Evolutionary conservation across 495 filamentous ascomycete species (phyloP), one percentile per base, ranked within the genome.

Genomic region (Penicilliopsis zonata): DNA sequence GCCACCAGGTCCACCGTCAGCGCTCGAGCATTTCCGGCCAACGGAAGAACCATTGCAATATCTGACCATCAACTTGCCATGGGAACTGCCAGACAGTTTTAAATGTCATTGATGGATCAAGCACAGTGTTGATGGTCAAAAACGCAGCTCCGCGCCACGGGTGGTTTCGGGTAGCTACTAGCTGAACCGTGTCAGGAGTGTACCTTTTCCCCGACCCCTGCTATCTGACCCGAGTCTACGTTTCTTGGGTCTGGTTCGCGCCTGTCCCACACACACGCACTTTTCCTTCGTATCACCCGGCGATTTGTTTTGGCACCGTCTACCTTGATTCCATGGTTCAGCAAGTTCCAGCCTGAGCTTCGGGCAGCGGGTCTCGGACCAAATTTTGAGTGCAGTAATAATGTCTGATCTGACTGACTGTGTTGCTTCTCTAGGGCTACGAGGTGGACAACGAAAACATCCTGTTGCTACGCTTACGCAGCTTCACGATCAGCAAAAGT

Each of bases 401-500:
- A 20, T 38, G 18, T 30, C n/a, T n/a, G n/a, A n/a, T n/a, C 41
- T 43, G 36, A 44, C 37, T 43, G 32, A 32, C 21, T 22, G 28
- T 37, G 28, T 27, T 35, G 36, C 31, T n/a, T 42, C 22, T 38
- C 22, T 43, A 84, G 78, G 85, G 83, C 39, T 92, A 82, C 51
- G 63, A 70, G 18, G 59, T 69, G 9, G 75, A 82, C 33, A 77
- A 92, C 43, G 52, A 69, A 23, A 76, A 88, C 36, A 83, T 90
- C 43, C 66, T 74, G 25, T 64, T 92, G 34, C 61, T 92, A 30
- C 76, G 82, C 35, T 65, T 93, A 37, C 68, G 74, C 40, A 88
- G 76, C 50, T 90, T 75, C 47, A 85, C 79, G 0, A 55, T 88
- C 21, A 67, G 76, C 19, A 74, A 57, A 35, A 69, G 74, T 43